Percentiles rank a stretch among this genome's conserved stretches.
These are phyloP conservation scores for Saccharomycopsis babjevae DNA, from an alignment of 805 yeast species.

Conservation along the genomic window DNA sequence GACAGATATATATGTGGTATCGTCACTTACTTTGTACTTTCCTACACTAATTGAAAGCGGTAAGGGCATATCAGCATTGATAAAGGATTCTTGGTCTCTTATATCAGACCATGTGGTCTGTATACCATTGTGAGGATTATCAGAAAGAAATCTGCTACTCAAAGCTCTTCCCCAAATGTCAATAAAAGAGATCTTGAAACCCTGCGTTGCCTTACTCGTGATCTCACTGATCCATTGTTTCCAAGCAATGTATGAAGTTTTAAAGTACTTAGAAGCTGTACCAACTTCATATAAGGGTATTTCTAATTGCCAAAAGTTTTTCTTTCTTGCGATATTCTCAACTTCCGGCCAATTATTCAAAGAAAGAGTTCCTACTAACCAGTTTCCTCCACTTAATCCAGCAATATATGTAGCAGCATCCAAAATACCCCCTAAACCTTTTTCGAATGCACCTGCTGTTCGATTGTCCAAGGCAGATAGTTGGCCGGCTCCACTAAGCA, in stretches of 20 bases:
- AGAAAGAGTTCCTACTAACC: slow-evolving; percentile 64
- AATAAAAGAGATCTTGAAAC: slow-evolving; percentile 52
- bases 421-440: slow-evolving; percentile 64
- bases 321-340: slow-evolving; percentile 39
- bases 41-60: slow-evolving; percentile 60
- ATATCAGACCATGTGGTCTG: slow-evolving; percentile 48
- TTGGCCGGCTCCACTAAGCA: slow-evolving; percentile 78
- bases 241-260: slow-evolving; percentile 32
- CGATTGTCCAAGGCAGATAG: slow-evolving; percentile 71
- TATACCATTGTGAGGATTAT: neutral
- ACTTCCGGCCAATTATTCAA: slow-evolving; percentile 67
- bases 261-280: slow-evolving; percentile 42
- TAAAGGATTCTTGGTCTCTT: slow-evolving; percentile 49
- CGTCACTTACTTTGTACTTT: slow-evolving; percentile 34
- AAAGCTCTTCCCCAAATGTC: slow-evolving; percentile 76
- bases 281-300: slow-evolving; percentile 53
- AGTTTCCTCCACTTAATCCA: slow-evolving; percentile 80
- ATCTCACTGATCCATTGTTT: slow-evolving; percentile 33
- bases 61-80: slow-evolving; percentile 56
- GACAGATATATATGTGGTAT: slow-evolving; percentile 18
- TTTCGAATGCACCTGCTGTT: slow-evolving; percentile 41
- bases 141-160: slow-evolving; percentile 56
- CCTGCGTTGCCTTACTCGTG: slow-evolving; percentile 44
- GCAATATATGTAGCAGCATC: slow-evolving; percentile 62
- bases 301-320: slow-evolving; percentile 25